Evolutionary conservation across 2,329 filamentous ascomycete genomes (phyloP).

Genomic region (Chaetomium olivaceum): DNA sequence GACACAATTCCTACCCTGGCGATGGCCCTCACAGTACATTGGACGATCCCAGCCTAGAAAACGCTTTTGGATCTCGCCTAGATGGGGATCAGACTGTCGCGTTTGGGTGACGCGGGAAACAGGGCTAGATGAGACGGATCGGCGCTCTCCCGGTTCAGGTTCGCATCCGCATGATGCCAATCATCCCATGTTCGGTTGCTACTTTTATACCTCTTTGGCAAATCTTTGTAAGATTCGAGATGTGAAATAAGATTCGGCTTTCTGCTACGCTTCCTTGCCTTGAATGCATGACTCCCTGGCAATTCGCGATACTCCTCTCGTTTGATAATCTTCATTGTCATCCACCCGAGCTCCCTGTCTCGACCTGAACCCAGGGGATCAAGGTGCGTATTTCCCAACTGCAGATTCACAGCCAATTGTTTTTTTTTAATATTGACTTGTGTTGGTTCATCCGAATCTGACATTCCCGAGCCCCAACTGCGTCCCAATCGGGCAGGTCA

Average conservation of each 20-base stretch:
- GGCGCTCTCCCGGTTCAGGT: constrained; percentile 17
- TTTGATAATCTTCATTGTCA: constrained; percentile 9
- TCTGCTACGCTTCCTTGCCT: neutral
- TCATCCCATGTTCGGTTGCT: neutral
- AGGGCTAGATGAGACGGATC: constrained; percentile 24
- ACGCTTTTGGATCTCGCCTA: constrained; percentile 27
- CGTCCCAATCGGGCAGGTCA: neutral
- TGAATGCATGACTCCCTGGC: neutral
- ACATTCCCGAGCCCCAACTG: neutral
- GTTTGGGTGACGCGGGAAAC: constrained; percentile 17
- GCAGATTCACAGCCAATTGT: neutral
- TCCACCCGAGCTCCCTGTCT: neutral
- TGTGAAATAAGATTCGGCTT: neutral
- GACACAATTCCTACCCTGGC: too few species aligned
- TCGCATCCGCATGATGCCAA: neutral
- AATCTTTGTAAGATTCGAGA: neutral
- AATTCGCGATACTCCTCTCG: neutral
- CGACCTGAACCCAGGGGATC: neutral
- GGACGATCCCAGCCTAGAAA: constrained; percentile 6
- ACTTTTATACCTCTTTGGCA: neutral
- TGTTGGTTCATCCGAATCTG: too few species aligned
- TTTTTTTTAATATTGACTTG: neutral
- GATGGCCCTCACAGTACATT: too few species aligned
- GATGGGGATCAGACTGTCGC: constrained; percentile 28
- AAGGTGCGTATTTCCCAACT: too few species aligned